Conservation (phyloP, 78 protist species). For the slime mould (Dictyostelium discoideum) region DNA sequence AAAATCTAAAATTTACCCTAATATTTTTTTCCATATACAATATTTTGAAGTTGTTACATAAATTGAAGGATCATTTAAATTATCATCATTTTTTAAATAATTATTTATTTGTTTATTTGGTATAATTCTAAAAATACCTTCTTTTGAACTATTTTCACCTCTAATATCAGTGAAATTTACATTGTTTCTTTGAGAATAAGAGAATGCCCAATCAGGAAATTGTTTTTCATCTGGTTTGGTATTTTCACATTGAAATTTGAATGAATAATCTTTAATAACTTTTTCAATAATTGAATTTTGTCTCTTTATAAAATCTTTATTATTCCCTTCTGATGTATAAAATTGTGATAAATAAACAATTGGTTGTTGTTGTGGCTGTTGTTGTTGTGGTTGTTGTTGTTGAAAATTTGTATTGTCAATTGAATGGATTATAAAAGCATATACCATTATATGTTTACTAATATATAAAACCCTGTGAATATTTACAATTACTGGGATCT, state of each 20-base stretch:
- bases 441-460: slow-evolving; percentile 26
- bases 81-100: slow-evolving; percentile 12
- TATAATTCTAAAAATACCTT: slow-evolving; percentile 48
- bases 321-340: slow-evolving; percentile 64
- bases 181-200: background rate
- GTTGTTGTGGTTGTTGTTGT: background rate
- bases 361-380: too few species aligned
- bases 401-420: background rate
- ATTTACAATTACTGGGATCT: background rate
- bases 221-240: slow-evolving; percentile 48
- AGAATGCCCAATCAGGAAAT: slow-evolving; percentile 57
- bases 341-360: slow-evolving; percentile 49
- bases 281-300: slow-evolving; percentile 26
- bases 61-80: background rate
- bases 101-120: slow-evolving; percentile 6
- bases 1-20: slow-evolving; percentile 43
- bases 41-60: slow-evolving; percentile 26
- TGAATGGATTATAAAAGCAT: slow-evolving; percentile 53
- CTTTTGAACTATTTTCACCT: slow-evolving; percentile 46
- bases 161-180: background rate
- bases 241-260: slow-evolving; percentile 58
- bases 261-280: slow-evolving; percentile 42
- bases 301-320: slow-evolving; percentile 17
- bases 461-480: background rate
- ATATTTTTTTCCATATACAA: slow-evolving; percentile 59